phyloP scores from a whole-genome alignment of 2,329 filamentous ascomycete species.

The Zelopaecilomyces penicillatus region DNA sequence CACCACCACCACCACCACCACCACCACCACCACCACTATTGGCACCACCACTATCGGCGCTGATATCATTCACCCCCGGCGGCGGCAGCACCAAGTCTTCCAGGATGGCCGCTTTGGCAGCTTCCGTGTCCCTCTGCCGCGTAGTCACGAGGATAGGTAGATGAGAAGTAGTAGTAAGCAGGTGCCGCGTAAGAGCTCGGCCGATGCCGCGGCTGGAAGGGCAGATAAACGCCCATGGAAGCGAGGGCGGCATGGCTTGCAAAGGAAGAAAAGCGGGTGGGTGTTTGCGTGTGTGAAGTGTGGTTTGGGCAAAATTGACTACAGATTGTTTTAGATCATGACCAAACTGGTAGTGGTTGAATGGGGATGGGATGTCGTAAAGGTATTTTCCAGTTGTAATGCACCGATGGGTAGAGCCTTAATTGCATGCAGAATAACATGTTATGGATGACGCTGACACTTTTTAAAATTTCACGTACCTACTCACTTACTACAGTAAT shows the following conservation, averaged over 20 bases:
- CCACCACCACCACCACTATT: background rate
- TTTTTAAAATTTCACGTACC: no score
- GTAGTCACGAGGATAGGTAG: conserved; percentile 40
- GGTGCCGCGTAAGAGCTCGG: conserved; percentile 38
- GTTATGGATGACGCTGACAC: no score
- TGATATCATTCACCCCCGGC: background rate
- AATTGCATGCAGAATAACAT: no score
- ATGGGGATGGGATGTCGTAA: no score
- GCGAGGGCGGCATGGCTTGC: conserved; percentile 30
- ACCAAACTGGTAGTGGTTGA: no score
- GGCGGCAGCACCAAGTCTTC: conserved; percentile 15
- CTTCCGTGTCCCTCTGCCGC: conserved; percentile 26
- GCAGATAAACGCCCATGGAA: conserved; percentile 42
- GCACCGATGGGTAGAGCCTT: no score
- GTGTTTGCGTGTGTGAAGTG: no score
- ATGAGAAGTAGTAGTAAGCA: conserved; percentile 37
- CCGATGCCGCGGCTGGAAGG: conserved; percentile 42
- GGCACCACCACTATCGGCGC: background rate
- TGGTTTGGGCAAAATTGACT: no score
- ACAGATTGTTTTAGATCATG: no score
- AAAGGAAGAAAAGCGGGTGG: no score
- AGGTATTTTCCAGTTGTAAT: no score
- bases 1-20: background rate
- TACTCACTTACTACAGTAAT: no score
- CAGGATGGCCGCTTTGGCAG: conserved; percentile 27